phyloP scores from a whole-genome alignment of 1,284 basidiomycete species.

The Anthracocystis panici-leucophaei region DNA sequence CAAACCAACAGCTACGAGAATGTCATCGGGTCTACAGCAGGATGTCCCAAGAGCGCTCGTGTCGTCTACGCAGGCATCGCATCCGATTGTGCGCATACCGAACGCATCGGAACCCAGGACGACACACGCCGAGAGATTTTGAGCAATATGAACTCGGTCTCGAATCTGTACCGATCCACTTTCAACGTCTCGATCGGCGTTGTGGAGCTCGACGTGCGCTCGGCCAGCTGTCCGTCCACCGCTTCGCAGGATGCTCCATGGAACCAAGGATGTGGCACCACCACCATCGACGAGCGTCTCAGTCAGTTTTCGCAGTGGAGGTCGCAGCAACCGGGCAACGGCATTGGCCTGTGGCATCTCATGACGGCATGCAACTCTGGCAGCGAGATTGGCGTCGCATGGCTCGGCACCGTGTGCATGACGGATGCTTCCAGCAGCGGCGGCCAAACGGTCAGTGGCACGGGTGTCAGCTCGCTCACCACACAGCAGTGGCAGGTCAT shows the following conservation, averaged over 20 bases:
- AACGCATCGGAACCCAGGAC: constrained; percentile 39
- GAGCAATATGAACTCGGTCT: constrained; percentile 80
- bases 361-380: constrained; percentile 88
- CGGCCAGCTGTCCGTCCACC: constrained; percentile 59
- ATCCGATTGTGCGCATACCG: constrained; percentile 82
- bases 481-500: constrained; percentile 79
- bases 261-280: constrained; percentile 53
- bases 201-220: constrained; percentile 80
- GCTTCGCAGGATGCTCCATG: constrained; percentile 72
- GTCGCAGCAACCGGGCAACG: constrained; percentile 78
- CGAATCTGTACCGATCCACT: constrained; percentile 78
- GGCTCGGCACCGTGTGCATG: constrained; percentile 72
- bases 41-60: constrained; percentile 81
- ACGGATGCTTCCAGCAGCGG: constrained; percentile 72
- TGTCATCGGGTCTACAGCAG: constrained; percentile 76
- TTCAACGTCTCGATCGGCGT: constrained; percentile 90
- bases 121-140: constrained; percentile 79
- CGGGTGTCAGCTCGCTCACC: constrained; percentile 82
- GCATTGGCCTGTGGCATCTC: constrained; percentile 87
- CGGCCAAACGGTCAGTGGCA: constrained; percentile 79
- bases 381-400: constrained; percentile 88
- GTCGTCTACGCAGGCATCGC: constrained; percentile 88
- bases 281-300: constrained; percentile 77
- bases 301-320: constrained; percentile 87
- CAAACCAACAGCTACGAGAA: constrained; percentile 85